phyloP scores from a whole-genome alignment of 2,329 filamentous ascomycete genomes.

The Helicocarpus griseus region DNA sequence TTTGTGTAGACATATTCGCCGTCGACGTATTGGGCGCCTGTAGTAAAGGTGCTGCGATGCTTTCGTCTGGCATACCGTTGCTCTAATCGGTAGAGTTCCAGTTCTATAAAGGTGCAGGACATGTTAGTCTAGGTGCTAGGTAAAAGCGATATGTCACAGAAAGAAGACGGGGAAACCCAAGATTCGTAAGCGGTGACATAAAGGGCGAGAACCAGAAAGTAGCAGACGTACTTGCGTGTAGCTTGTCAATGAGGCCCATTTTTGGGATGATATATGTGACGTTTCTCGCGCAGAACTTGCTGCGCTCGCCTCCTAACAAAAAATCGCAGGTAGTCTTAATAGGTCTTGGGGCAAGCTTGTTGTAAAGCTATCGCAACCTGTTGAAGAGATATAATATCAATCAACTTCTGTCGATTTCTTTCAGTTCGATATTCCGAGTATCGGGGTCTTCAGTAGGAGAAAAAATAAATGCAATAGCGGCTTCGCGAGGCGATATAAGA shows the following conservation, averaged over 20 bases:
- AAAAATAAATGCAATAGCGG: too few species aligned
- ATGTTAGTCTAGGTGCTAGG: constrained; percentile 8
- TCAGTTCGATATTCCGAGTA: too few species aligned
- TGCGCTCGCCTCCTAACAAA: not conserved
- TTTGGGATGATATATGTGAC: not conserved
- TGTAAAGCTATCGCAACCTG: too few species aligned
- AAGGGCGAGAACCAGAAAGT: not conserved
- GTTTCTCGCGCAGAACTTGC: not conserved
- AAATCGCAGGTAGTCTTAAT: not conserved
- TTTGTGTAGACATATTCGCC: constrained; percentile 79
- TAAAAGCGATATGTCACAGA: constrained; percentile 43
- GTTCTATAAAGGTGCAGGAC: constrained; percentile 41
- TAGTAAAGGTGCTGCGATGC: constrained; percentile 80
- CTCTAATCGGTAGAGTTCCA: constrained; percentile 91
- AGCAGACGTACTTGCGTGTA: constrained; percentile 39
- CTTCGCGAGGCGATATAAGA: too few species aligned
- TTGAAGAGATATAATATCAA: too few species aligned
- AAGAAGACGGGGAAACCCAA: not conserved
- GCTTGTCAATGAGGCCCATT: constrained; percentile 43
- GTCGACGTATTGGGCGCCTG: constrained; percentile 84
- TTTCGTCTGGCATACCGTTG: constrained; percentile 89
- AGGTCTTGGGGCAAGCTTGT: too few species aligned
- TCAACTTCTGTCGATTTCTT: too few species aligned
- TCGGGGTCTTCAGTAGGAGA: too few species aligned
- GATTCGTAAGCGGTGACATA: not conserved